Base-by-base conservation (phyloP, 2,329 filamentous ascomycete genomes). In the Nannizzia gypsea region DNA sequence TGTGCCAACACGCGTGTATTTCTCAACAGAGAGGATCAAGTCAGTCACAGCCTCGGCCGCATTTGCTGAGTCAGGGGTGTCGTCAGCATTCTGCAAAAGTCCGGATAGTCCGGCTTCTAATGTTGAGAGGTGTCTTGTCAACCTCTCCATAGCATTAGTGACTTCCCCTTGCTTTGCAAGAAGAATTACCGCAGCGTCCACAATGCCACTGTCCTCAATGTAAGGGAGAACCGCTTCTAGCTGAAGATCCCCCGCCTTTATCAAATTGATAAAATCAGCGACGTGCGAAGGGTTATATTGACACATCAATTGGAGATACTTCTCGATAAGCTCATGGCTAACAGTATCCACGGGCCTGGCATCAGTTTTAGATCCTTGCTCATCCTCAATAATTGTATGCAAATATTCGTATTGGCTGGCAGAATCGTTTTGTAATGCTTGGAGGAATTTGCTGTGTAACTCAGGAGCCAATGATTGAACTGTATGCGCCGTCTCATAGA, bases 261-360 rank as follows among this genome's bases (percentile, higher is more conserved):
- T 79, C 1, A 83, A 71, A 40, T 87, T 85, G 28, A 97, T 83
- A 70, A 93, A 99, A 59, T 90, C 86, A 2, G 89, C 88, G 1
- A 99, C 92, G 66, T 91, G 89, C 0, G 81, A 75, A 2, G 90
- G 83, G 62, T 96, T 83, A 70, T 90, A 96, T 60, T 78, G 83
- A 74, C 95, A 99, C 85, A 97, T 91, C 24, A 99, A 81, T 66
- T 88, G 87, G 3, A 97, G 85, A 71, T 97, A 97, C 59, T 81
- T 81, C 71, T 97, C 93, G 4, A 87, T 77, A 65, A 96, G 84
- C 36, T 81, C 80, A 46, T 82, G 78, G 46, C 82, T 80, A 34
- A 71, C 66, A 50, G 64, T 61, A 46, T 60, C 71, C 44, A 67
- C 66, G 56, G 71, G 64, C 42, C 64, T 67, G 3, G 68, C 65